phyloP scores from a whole-genome alignment of 2,329 filamentous ascomycete genomes.

The Phoma sp. region DNA sequence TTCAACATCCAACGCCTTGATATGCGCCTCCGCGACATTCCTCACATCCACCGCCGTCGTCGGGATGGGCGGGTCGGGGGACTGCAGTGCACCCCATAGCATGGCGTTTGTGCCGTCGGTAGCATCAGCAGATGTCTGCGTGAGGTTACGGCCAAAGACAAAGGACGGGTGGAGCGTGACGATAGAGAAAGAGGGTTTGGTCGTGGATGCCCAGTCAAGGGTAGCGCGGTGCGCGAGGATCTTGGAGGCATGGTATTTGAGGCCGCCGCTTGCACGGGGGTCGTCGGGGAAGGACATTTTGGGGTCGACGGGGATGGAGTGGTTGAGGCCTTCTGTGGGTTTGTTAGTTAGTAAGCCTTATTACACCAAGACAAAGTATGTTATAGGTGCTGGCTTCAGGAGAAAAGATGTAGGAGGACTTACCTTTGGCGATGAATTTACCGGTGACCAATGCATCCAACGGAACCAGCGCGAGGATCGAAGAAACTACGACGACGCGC shows the following conservation, averaged over 20 bases:
- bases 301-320: conserved; percentile 17
- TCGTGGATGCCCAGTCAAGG: conserved; percentile 22
- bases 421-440: conserved; percentile 11
- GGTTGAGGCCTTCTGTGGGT: conserved; percentile 10
- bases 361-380: too few species aligned
- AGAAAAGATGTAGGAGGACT: too few species aligned
- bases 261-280: conserved; percentile 6
- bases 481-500: conserved; percentile 36
- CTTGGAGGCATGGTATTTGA: conserved; percentile 32
- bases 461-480: conserved; percentile 26
- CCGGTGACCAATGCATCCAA: conserved; percentile 3
- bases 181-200: conserved; percentile 30
- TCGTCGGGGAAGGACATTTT: conserved; percentile 11
- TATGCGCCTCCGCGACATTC: conserved; percentile 38
- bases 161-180: conserved; percentile 35
- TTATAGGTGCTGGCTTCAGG: too few species aligned
- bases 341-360: too few species aligned
- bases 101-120: conserved; percentile 29
- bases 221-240: conserved; percentile 39
- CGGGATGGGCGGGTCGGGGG: conserved; percentile 19
- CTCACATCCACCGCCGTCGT: conserved; percentile 29
- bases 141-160: conserved; percentile 33
- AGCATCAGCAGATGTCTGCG: conserved; percentile 22
- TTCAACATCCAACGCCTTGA: conserved; percentile 21
- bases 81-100: conserved; percentile 21